Evolutionary conservation across 495 filamentous ascomycete species (phyloP).

Genomic region (Rhizodiscina lignyota): DNA sequence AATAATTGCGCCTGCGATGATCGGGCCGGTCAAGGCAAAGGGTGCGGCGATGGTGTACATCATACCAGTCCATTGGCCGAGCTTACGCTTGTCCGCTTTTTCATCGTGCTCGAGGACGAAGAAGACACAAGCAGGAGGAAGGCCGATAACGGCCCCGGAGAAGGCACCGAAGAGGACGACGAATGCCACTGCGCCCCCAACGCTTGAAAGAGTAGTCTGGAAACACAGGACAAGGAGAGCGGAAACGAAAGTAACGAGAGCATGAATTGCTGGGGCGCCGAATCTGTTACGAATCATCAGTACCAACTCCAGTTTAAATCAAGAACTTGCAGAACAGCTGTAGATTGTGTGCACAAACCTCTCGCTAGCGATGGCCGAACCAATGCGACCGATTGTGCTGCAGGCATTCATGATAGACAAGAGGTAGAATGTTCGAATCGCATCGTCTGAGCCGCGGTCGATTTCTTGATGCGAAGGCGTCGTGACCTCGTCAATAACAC

Average conservation of each 20-base stretch:
- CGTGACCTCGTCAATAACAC: constrained; percentile 1
- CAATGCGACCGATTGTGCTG: constrained; percentile 21
- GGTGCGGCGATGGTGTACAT: constrained; percentile 23
- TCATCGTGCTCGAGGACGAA: constrained; percentile 17
- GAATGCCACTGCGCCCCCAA: constrained; percentile 20
- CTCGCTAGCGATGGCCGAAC: constrained; percentile 15
- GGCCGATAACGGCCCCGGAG: constrained; percentile 23
- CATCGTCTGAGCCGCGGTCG: constrained; percentile 7
- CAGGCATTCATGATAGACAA: constrained; percentile 26
- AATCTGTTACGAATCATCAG: constrained; percentile 7
- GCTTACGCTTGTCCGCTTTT: constrained; percentile 10
- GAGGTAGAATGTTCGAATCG: constrained; percentile 25
- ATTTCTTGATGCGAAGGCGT: not conserved
- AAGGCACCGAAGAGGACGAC: constrained; percentile 23
- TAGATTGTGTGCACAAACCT: constrained; percentile 6
- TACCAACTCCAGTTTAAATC: too few species aligned
- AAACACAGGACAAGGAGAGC: constrained; percentile 19
- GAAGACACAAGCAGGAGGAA: constrained; percentile 24
- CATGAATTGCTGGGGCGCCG: constrained; percentile 23
- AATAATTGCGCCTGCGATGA: constrained; percentile 23
- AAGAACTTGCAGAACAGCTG: too few species aligned
- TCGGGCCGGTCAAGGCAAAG: constrained; percentile 22
- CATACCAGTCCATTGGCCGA: constrained; percentile 31
- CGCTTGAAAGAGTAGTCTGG: constrained; percentile 18
- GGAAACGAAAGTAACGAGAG: constrained; percentile 13